Base-by-base conservation (phyloP, 768 basidiomycete species). In the Lepiota brunneoincarnata region DNA sequence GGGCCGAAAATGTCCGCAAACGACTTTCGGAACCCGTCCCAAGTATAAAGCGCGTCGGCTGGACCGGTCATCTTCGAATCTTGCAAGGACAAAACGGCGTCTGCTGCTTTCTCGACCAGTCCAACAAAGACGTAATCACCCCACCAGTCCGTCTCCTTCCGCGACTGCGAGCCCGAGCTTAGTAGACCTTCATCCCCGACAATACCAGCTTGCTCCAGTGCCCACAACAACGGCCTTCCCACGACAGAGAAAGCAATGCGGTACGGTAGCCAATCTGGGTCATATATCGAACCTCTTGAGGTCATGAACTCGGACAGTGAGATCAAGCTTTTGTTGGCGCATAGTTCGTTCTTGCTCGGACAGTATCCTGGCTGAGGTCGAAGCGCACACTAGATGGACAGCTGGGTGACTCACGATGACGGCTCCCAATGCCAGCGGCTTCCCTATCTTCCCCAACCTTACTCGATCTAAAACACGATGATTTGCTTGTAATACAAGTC, bases 181-280 rank as follows among this genome's bases (percentile, higher is more conserved):
- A 74, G 34, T 2, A 78, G 49, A 12, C 77, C 71, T 21, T 87
- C 86, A 43, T 89, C 87, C 2, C 80, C 81, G 6, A 89, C 81
- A 3, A 93, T 69, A 21, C 83, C 86, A n/a, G 86, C 72, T 58
- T 90, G 89, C 57, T 87, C 84, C 53, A 94, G 77, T 2, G 87
- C 84, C 92, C 92, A 94, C 88, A 87, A 91, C 1, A 94, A 71
- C 2, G 92, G 91, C 61, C 82, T 84, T 6, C 85, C 89, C 6
- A 93, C 76, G 6, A 93, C 72, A 53, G 79, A 87, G 9, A 87
- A 76, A 2, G 81, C 88, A 47, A 91, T 75, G 17, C 89, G 83
- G 45, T 74, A 79, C 0, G 89, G 84, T 14, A 92, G 63, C 77
- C 86, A 89, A 18, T 82, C 82, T 2, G 83, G 69, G 55, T 86